These are phyloP conservation scores for Closterium sp. DNA, from an alignment of 139 green algal genomes.

Conservation along the genomic window DNA sequence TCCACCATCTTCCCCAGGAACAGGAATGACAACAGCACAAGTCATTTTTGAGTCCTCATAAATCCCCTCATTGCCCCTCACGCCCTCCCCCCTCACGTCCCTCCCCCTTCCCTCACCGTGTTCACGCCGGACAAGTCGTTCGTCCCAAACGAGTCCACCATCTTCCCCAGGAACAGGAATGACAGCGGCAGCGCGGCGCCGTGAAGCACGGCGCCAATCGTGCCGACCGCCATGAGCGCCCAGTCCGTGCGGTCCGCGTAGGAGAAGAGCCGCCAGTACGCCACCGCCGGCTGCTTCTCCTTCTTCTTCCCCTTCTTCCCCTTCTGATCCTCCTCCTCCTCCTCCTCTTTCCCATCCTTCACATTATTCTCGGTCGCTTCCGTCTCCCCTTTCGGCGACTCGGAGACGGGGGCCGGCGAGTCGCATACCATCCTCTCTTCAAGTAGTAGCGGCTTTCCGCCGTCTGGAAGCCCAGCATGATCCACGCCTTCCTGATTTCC, in stretches of 20 bases:
- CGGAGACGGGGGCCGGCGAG: background rate
- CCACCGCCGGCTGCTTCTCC: background rate
- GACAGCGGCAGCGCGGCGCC: conserved; percentile 21
- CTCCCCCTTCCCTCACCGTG: too few relatives aligned
- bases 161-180: conserved; percentile 14
- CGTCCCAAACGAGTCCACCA: conserved; percentile 29
- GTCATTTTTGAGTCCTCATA: background rate
- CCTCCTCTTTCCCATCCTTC: background rate
- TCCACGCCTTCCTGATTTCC: background rate
- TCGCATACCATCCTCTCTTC: background rate
- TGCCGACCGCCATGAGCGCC: conserved; percentile 8
- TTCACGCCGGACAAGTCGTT: background rate
- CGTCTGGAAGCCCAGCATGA: background rate
- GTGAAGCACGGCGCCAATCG: conserved; percentile 2
- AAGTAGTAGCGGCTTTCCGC: background rate
- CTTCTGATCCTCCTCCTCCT: too few relatives aligned
- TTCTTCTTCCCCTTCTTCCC: background rate
- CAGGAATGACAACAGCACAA: background rate
- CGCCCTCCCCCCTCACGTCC: background rate
- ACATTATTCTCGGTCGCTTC: background rate
- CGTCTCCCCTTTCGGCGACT: background rate
- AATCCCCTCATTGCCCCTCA: too few relatives aligned
- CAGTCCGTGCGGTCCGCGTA: conserved; percentile 10
- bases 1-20: conserved; percentile 21
- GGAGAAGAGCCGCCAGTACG: conserved; percentile 12